A percentile compares a stretch with the other conserved stretches of the same genome.
phyloP scores from a whole-genome alignment of 169 alveolate species.

The Plasmodium knowlesi region DNA sequence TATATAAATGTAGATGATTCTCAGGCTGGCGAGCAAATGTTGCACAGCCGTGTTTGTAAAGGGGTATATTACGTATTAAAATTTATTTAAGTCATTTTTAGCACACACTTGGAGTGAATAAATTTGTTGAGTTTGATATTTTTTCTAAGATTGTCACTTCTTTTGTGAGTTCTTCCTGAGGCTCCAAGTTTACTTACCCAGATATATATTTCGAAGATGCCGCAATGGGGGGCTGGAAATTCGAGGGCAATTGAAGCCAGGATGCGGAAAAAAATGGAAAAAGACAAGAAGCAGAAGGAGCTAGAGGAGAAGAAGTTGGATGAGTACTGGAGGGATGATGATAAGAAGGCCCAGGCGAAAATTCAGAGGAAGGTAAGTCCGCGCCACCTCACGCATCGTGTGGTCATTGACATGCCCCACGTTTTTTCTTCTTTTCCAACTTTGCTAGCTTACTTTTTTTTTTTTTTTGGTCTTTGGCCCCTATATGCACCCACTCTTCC shows the following conservation, averaged over 20 bases:
- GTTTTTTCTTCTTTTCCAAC: background rate
- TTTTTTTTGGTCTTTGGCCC: background rate
- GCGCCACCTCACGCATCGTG: background rate
- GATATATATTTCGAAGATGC: conserved; percentile 73
- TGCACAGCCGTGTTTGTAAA: background rate
- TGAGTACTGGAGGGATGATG: conserved; percentile 85
- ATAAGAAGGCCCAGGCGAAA: conserved; percentile 81
- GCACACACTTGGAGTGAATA: background rate
- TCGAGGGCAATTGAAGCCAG: conserved; percentile 85
- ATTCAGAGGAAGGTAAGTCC: conserved; percentile 82
- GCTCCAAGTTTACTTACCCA: background rate
- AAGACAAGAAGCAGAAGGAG: conserved; percentile 77
- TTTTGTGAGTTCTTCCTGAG: background rate
- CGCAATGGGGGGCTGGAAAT: conserved; percentile 83
- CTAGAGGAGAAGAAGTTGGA: conserved; percentile 78
- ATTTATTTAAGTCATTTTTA: background rate
- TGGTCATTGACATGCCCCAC: background rate
- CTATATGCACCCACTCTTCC: background rate
- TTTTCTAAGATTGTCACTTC: background rate
- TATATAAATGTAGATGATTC: background rate
- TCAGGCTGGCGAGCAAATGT: background rate
- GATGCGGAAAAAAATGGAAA: conserved; percentile 80
- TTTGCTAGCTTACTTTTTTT: background rate
- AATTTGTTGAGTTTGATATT: background rate
- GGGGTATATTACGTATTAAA: background rate